Base-by-base conservation (phyloP, 2,329 filamentous ascomycete genomes). In the Microsporum canis region DNA sequence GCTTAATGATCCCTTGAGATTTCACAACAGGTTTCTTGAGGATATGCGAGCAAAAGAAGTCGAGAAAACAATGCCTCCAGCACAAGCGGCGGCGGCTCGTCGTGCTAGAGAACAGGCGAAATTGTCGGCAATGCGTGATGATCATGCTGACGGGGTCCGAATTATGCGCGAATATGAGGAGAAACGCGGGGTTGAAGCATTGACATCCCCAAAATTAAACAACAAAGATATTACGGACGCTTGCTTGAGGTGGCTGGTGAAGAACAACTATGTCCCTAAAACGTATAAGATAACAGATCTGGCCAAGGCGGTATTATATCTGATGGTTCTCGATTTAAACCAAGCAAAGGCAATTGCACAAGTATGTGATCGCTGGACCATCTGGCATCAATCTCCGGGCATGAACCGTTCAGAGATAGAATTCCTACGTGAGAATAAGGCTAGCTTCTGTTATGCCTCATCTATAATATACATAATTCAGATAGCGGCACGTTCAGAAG, bases 291-390 rank as follows among this genome's bases (percentile, higher is more conserved):
- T 67, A 17, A 57, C 61, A 5, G 63, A 68, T 12, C 38, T 69
- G 2, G 69, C 63, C 7, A 64, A 67, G 38, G 68, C 68, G 3
- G 65, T 67, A 2, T 62, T 70, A 49, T 71, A 70, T 61, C 62
- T 71, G 6, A 65, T 71, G 61, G 64, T 69, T 7, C 61, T 71
- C 2, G 68, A 70, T 27, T 56, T 36, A 5, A 61, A 41, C 5
- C 62, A 66, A 49, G 68, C 65, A 4, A 64, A 61, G 55, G 63
- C 61, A 12, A 65, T 70, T 33, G 58, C 63, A 23, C 64, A 67
- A 33, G 65, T 70, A 29, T 65, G 69, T 17, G 68, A 69, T 57
- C 65, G 68, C 34, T 71, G 69, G 69, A 63, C 63, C 45, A 60
- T 64, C 45, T 71, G 68, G 69, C 57, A 62, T 29, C 63, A 62